These are phyloP conservation scores for Aspergillus awamori DNA, from an alignment of 2,329 filamentous ascomycete genomes.

Conservation along the genomic window DNA sequence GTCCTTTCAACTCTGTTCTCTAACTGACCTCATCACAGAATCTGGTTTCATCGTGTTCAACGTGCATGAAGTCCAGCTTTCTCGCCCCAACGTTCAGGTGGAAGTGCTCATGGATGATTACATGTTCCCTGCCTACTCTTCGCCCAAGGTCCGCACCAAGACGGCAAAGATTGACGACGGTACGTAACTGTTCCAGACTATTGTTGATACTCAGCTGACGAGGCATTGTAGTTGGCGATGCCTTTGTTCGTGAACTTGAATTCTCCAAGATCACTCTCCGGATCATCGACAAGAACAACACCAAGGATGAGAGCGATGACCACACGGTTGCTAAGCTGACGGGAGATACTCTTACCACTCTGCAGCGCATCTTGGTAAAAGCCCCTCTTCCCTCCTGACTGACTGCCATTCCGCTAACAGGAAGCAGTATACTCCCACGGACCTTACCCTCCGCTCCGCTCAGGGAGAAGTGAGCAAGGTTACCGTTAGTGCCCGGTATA, in stretches of 20 bases:
- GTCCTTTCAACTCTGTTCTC: background rate
- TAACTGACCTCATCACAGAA: constrained; percentile 54
- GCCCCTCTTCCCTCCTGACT: constrained; percentile 19
- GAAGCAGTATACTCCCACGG: constrained; percentile 82
- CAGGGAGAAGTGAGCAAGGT: constrained; percentile 77
- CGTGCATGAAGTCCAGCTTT: constrained; percentile 84
- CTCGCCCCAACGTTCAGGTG: constrained; percentile 73
- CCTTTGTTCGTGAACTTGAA: constrained; percentile 95
- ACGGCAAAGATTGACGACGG: constrained; percentile 80
- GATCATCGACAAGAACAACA: constrained; percentile 77
- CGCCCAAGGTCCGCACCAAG: constrained; percentile 71
- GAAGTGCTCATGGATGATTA: constrained; percentile 95
- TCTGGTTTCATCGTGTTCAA: constrained; percentile 94
- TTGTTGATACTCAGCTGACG: constrained; percentile 3
- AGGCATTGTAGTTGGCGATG: constrained; percentile 69
- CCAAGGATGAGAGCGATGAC: constrained; percentile 68
- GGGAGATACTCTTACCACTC: constrained; percentile 81
- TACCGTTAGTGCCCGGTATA: constrained; percentile 90
- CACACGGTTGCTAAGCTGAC: constrained; percentile 78
- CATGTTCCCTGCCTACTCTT: constrained; percentile 85
- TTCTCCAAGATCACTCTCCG: constrained; percentile 91
- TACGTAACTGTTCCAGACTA: constrained; percentile 35
- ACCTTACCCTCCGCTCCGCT: constrained; percentile 75
- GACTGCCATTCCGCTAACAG: constrained; percentile 9
- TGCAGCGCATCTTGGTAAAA: constrained; percentile 81